Evolutionary conservation across 345 rosid species (phyloP), one percentile per base, ranked within the genome.

Genomic region (Euphorbia peplus): DNA sequence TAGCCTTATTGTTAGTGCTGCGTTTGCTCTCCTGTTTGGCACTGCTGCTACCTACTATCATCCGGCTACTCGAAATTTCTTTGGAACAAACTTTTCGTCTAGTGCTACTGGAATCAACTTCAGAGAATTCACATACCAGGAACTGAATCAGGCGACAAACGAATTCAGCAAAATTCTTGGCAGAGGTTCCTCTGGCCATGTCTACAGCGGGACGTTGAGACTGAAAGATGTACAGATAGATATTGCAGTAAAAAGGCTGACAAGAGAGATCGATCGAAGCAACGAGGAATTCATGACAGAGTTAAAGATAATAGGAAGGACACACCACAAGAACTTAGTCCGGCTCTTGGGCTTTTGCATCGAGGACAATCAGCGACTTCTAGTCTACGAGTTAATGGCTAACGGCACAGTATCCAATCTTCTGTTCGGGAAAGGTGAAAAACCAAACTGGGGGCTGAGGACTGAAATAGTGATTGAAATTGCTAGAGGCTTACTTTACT

Each of bases 371-470:
- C 70, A 74, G 8, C 46, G 35, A 13, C 44, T 78, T 29, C 42
- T 78, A n/a, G 78, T 78, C 32, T 78, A 67, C 11, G 78, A 78
- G 73, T 46, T 74, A 7, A 74, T 78, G 82, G 15, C 48, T 18
- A 70, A 74, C 35, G 73, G 73, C 64, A 37, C 75, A 5, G 63
- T 78, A 12, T 62, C 82, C 2, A 10, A 53, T 12, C 67, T 62
- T 58, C 66, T 74, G 6, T 74, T 78, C 26, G 44, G 37, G 30
- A 39, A 57, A 4, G 66, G 51, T 62, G 58, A 74, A 21, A 74
- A 32, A 14, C 73, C 73, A 14, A 46, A 37, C 15, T 78, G 82
- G 82, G 7, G 4, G n/a, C 47, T 50, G 67, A 66, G 81, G 60
- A 62, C 66, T 14, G 60, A 78, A 47, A 66, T 78, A 52, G 78